A percentile compares a stretch with the other conserved stretches of the same genome.
phyloP scores from a whole-genome alignment of 805 yeast species.

The Yarrowia sp. region DNA sequence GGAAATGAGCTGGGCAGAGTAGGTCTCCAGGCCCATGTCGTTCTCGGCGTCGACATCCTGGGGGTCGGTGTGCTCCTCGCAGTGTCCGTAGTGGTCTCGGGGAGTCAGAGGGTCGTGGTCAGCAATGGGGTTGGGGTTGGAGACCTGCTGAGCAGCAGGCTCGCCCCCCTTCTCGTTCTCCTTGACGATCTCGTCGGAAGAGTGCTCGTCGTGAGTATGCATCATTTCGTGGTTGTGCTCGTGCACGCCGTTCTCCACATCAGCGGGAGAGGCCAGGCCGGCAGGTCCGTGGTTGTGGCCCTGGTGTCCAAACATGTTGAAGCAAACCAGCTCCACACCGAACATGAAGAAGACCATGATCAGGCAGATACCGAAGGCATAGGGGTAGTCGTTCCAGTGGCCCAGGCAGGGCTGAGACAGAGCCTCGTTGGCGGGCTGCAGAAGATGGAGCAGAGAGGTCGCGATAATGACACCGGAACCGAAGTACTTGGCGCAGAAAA shows the following conservation, averaged over 20 bases:
- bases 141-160: neutral
- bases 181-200: neutral
- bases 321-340: constrained; percentile 31
- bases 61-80: constrained; percentile 23
- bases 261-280: constrained; percentile 22
- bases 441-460: constrained; percentile 68
- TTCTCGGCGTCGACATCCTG: neutral
- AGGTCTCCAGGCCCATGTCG: constrained; percentile 24
- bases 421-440: constrained; percentile 43
- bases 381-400: constrained; percentile 52
- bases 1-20: constrained; percentile 42
- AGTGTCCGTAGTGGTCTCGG: constrained; percentile 9
- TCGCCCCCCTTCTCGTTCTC: neutral
- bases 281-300: constrained; percentile 33
- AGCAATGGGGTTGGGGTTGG: constrained; percentile 6
- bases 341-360: constrained; percentile 44
- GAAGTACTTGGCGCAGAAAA: constrained; percentile 45
- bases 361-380: constrained; percentile 55
- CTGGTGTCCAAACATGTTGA: constrained; percentile 28
- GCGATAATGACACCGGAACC: constrained; percentile 79
- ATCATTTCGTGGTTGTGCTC: constrained; percentile 8
- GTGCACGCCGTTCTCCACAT: neutral
- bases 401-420: constrained; percentile 31
- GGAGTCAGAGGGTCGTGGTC: neutral
- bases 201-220: neutral